phyloP scores from a whole-genome alignment of 2,329 filamentous ascomycete species.

The Cordyceps javanica region DNA sequence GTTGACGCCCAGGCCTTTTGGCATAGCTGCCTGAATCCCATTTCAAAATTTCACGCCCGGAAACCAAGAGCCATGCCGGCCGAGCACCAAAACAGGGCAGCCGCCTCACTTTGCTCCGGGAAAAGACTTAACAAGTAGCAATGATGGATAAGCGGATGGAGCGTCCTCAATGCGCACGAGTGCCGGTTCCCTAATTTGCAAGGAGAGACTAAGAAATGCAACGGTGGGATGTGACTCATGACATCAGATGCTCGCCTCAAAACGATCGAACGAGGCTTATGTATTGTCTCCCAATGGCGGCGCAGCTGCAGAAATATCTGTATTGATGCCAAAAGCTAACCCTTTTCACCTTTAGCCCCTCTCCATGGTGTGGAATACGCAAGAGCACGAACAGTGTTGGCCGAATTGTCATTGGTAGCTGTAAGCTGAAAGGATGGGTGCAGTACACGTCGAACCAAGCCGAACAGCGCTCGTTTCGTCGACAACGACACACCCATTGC shows the following conservation, averaged over 20 bases:
- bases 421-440: neutral
- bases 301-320: constrained; percentile 13
- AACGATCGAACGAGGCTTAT: constrained; percentile 6
- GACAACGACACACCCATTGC: neutral
- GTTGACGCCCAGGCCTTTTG: neutral
- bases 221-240: constrained; percentile 8
- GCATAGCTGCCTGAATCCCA: constrained; percentile 9
- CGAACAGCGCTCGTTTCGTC: neutral
- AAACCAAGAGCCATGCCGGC: neutral
- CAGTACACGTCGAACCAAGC: constrained; percentile 8
- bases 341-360: neutral
- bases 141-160: neutral
- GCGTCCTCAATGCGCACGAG: neutral
- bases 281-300: constrained; percentile 16
- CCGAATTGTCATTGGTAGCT: neutral
- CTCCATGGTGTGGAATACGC: neutral
- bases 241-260: neutral
- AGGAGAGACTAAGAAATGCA: neutral
- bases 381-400: neutral
- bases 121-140: neutral
- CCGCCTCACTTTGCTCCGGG: neutral
- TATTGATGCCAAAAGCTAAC: constrained; percentile 16
- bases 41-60: neutral
- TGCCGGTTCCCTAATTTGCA: neutral
- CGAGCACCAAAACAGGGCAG: neutral